Conservation (phyloP, 1,139 yeast genomes). For the Diutina siamensis region DNA sequence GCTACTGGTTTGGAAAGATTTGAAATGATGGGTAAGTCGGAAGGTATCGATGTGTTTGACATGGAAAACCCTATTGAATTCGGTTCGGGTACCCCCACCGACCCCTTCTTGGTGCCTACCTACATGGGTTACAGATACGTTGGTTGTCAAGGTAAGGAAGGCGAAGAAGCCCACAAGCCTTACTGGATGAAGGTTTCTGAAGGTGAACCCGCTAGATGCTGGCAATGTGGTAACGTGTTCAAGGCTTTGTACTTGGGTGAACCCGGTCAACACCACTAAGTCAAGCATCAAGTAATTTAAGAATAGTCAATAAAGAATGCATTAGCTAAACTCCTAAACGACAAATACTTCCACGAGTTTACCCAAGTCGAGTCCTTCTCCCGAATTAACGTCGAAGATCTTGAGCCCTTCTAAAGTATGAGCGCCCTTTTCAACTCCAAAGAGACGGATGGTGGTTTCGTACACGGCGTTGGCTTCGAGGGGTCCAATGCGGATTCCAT, state of each 20-base stretch:
- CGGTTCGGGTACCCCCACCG: conserved; percentile 72
- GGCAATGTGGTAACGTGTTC: conserved; percentile 98
- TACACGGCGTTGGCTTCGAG: conserved; percentile 51
- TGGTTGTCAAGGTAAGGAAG: conserved; percentile 83
- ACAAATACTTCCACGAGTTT: conserved; percentile 62
- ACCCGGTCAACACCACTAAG: conserved; percentile 50
- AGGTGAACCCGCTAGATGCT: conserved; percentile 76
- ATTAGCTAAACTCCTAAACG: not conserved
- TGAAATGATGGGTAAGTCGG: conserved; percentile 86
- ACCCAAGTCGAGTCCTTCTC: conserved; percentile 67
- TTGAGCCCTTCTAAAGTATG: conserved; percentile 55
- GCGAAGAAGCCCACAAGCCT: conserved; percentile 81
- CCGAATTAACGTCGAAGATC: conserved; percentile 49
- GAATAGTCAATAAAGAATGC: not conserved
- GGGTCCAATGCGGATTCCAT: conserved; percentile 55
- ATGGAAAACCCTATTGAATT: conserved; percentile 77
- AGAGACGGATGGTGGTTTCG: conserved; percentile 49
- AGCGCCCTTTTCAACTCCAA: conserved; percentile 57
- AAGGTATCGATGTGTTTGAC: conserved; percentile 95
- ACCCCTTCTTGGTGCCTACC: conserved; percentile 84
- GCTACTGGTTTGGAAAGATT: conserved; percentile 98
- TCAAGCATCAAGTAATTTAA: conserved; percentile 5
- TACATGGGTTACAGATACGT: conserved; percentile 91
- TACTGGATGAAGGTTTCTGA: conserved; percentile 91
- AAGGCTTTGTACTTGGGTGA: conserved; percentile 84